Conservation (phyloP, 169 alveolate species). For the Cardiosporidium cionae region DNA sequence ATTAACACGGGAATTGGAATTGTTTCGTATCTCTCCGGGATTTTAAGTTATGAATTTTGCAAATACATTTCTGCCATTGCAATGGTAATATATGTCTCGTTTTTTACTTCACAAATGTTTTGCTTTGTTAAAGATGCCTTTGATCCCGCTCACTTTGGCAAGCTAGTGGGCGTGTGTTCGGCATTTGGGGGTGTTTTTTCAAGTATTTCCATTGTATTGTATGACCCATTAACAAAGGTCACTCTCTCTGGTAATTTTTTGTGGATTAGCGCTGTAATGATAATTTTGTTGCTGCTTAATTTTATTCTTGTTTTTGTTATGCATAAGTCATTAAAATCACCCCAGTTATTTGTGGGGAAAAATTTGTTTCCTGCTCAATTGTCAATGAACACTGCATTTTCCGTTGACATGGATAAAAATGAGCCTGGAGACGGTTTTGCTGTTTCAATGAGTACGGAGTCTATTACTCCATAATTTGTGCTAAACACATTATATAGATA, state of each 20-base stretch:
- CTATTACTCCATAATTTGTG: too few species aligned
- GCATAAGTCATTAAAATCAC: too few species aligned
- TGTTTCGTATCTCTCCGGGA: constrained; percentile 2
- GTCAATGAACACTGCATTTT: too few species aligned
- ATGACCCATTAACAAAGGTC: constrained; percentile 6
- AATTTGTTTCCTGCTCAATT: too few species aligned
- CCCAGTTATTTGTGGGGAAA: too few species aligned
- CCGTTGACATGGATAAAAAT: too few species aligned
- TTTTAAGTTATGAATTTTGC: background rate
- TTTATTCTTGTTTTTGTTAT: background rate
- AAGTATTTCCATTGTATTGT: constrained; percentile 9
- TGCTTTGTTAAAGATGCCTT: constrained; percentile 13
- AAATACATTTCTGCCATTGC: constrained; percentile 1
- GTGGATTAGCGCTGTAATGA: constrained; percentile 1
- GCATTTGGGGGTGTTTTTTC: constrained; percentile 24
- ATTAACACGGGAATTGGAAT: constrained; percentile 10
- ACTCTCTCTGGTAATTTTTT: background rate
- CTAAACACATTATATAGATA: too few species aligned
- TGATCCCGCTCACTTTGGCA: constrained; percentile 7
- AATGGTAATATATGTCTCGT: constrained; percentile 11
- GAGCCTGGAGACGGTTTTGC: too few species aligned
- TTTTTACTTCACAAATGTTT: constrained; percentile 16
- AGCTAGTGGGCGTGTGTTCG: constrained; percentile 6
- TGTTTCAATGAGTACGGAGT: too few species aligned
- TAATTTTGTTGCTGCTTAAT: background rate